Evolutionary conservation across 192 early-diverging fungal species (phyloP).

Genomic region (Pilobolus umbonatus): DNA sequence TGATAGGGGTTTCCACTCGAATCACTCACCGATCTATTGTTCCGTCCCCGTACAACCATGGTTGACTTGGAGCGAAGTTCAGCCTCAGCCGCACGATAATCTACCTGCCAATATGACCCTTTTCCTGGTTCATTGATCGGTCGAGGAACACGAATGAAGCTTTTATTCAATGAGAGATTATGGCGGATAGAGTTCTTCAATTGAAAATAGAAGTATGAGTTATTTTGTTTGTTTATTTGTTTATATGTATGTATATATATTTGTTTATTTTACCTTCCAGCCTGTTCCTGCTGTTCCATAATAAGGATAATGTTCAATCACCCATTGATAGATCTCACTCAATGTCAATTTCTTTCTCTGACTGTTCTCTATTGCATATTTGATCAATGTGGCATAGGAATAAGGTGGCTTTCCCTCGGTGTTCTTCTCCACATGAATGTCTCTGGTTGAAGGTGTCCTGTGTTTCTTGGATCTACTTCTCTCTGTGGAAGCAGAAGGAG

Average conservation of each 20-base stretch:
- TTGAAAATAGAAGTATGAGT: slow-evolving; percentile 6
- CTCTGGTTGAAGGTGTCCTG: slow-evolving; percentile 6
- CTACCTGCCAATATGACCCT: slow-evolving; percentile 82
- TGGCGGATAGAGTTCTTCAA: slow-evolving; percentile 81
- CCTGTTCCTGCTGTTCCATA: slow-evolving; percentile 61
- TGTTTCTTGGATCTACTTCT: slow-evolving; percentile 15
- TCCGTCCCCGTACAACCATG: slow-evolving; percentile 8
- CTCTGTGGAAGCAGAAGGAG: slow-evolving; percentile 4
- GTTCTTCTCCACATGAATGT: slow-evolving; percentile 32
- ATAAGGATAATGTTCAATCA: slow-evolving; percentile 67
- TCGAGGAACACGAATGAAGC: slow-evolving; percentile 70
- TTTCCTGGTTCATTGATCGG: slow-evolving; percentile 82
- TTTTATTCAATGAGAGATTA: slow-evolving; percentile 77
- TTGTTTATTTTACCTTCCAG: slow-evolving; percentile 42
- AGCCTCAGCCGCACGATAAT: slow-evolving; percentile 41
- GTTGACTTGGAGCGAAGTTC: slow-evolving; percentile 19
- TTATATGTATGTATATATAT: not conserved
- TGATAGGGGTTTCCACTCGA: slow-evolving; percentile 7
- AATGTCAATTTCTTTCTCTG: slow-evolving; percentile 65
- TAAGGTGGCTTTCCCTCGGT: slow-evolving; percentile 60
- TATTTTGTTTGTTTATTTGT: not conserved
- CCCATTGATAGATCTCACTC: slow-evolving; percentile 77
- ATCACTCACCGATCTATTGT: slow-evolving; percentile 7
- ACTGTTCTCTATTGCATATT: slow-evolving; percentile 66
- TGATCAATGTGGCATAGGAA: slow-evolving; percentile 75